These are phyloP conservation scores for Phytophthora hybrid DNA, from an alignment of 352 stramenopile species.

Conservation along the genomic window DNA sequence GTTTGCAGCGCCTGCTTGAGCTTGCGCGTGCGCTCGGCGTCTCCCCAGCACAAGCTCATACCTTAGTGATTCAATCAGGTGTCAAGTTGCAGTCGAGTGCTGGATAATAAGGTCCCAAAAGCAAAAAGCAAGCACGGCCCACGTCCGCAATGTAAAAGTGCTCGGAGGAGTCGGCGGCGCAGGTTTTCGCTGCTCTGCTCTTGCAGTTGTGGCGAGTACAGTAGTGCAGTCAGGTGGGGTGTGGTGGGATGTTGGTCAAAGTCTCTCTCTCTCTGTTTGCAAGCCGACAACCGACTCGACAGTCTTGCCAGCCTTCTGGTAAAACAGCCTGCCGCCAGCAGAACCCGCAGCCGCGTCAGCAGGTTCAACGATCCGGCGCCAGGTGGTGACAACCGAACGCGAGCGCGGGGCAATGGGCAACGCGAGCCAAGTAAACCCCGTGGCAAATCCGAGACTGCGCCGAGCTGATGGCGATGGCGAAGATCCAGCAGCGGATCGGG, in stretches of 20 bases:
- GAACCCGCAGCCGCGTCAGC: conserved; percentile 28
- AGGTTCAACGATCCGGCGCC: conserved; percentile 26
- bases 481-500: background rate
- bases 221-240: background rate
- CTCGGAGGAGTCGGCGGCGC: conserved; percentile 1
- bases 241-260: conserved; percentile 12
- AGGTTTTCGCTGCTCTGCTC: conserved; percentile 20
- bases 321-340: conserved; percentile 30
- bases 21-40: conserved; percentile 42
- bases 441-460: conserved; percentile 23
- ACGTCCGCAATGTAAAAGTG: conserved; percentile 44
- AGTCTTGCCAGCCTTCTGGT: conserved; percentile 14
- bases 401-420: background rate
- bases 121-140: conserved; percentile 3
- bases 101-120: background rate
- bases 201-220: background rate
- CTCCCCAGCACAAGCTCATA: conserved; percentile 55
- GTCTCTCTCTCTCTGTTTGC: conserved; percentile 1
- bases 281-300: conserved; percentile 19
- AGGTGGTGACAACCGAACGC: conserved; percentile 12
- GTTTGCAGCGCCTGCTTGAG: conserved; percentile 41
- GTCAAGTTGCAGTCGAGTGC: too few species aligned
- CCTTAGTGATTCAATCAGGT: background rate
- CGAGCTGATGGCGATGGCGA: conserved; percentile 23
- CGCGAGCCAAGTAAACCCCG: background rate